A percentile compares a stretch with the other conserved stretches of the same genome.
phyloP scores from a whole-genome alignment of 805 yeast genomes.

The Jamesozyma spencerorum region DNA sequence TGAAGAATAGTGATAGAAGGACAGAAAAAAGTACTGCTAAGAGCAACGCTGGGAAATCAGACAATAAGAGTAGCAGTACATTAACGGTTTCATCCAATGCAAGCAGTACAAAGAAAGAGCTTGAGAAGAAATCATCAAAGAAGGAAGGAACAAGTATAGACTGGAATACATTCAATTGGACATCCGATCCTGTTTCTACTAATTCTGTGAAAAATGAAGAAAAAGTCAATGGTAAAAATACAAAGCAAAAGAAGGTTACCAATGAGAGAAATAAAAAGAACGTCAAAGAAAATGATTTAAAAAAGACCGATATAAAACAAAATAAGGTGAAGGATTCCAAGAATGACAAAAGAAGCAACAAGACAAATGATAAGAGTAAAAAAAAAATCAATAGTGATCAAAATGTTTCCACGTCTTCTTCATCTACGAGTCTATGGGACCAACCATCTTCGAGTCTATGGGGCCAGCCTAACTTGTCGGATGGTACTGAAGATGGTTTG shows the following conservation, averaged over 20 bases:
- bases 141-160: no score
- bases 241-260: no score
- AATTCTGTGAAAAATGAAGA: neutral
- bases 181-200: no score
- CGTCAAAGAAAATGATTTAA: neutral
- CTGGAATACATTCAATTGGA: no score
- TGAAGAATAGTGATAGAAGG: neutral
- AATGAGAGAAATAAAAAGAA: neutral
- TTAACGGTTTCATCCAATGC: no score
- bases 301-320: neutral
- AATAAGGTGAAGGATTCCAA: neutral
- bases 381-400: neutral
- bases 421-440: no score
- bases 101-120: no score
- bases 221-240: neutral
- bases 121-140: no score
- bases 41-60: no score
- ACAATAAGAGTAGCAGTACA: no score
- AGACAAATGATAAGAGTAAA: neutral
- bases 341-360: neutral
- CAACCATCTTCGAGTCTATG: no score
- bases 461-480: neutral
- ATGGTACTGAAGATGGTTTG: constrained; percentile 2
- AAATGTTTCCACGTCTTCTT: no score
- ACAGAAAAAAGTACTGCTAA: neutral